Conservation (phyloP, 1,139 yeast species). For the Blastobotrys aristatus region DNA sequence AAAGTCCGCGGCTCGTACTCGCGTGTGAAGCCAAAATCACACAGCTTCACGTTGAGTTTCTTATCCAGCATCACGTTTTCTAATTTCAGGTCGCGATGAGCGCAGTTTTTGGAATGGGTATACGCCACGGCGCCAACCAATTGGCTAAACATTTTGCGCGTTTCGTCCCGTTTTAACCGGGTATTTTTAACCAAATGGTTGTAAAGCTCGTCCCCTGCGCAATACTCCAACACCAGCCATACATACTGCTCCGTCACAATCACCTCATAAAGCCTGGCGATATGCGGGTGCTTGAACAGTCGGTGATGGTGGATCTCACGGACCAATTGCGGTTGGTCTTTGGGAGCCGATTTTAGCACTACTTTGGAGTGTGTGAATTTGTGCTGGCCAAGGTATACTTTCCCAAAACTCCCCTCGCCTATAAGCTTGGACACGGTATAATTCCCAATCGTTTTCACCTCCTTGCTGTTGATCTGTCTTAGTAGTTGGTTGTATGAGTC, state of each 20-base stretch:
- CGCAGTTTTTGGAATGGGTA: conserved; percentile 74
- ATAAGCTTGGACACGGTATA: conserved; percentile 65
- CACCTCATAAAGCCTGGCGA: conserved; percentile 80
- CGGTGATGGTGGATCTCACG: conserved; percentile 87
- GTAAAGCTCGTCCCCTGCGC: conserved; percentile 73
- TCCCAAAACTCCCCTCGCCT: conserved; percentile 91
- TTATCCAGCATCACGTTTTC: conserved; percentile 81
- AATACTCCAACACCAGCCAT: conserved; percentile 87
- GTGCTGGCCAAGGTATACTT: conserved; percentile 80
- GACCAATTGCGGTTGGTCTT: conserved; percentile 81
- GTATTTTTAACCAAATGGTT: conserved; percentile 55
- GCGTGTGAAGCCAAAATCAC: conserved; percentile 93
- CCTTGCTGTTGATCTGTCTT: conserved; percentile 48
- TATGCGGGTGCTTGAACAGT: conserved; percentile 77
- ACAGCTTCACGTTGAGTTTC: conserved; percentile 61
- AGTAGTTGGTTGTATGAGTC: conserved; percentile 62
- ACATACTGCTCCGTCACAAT: conserved; percentile 72
- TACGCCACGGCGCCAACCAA: conserved; percentile 77
- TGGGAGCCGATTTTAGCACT: conserved; percentile 81
- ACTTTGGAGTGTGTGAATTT: conserved; percentile 66
- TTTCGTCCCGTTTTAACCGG: conserved; percentile 47
- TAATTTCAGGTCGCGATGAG: conserved; percentile 84
- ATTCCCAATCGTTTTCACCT: conserved; percentile 65
- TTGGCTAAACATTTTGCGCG: conserved; percentile 65
- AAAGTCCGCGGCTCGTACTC: conserved; percentile 58